These are phyloP conservation scores for Cryptosporidium meleagridis DNA, from an alignment of 169 alveolate genomes.

Conservation along the genomic window DNA sequence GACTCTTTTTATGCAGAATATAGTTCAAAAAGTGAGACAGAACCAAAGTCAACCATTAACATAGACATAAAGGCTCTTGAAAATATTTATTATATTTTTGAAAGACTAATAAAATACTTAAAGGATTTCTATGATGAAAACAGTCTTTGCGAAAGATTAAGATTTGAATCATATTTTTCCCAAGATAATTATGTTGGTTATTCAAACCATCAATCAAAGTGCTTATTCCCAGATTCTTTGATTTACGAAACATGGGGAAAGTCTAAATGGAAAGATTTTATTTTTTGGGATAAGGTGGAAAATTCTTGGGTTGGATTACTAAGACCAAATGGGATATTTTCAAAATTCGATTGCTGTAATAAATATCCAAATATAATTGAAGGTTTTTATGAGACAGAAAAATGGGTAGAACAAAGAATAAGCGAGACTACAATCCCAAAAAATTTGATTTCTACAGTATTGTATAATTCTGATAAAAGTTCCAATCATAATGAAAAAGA, in stretches of 20 bases:
- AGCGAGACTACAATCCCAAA: constrained; percentile 47
- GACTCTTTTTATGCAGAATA: constrained; percentile 62
- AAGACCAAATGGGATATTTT: constrained; percentile 50
- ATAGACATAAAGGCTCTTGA: constrained; percentile 23
- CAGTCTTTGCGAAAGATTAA: neutral
- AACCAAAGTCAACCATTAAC: neutral
- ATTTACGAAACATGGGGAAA: constrained; percentile 57
- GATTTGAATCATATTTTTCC: constrained; percentile 1
- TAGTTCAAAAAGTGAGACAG: neutral
- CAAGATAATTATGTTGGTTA: constrained; percentile 11
- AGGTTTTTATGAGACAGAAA: constrained; percentile 41
- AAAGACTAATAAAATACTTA: neutral
- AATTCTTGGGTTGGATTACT: constrained; percentile 56
- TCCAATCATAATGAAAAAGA: neutral
- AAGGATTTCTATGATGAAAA: neutral
- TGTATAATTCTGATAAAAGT: neutral
- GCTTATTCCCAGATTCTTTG: constrained; percentile 20
- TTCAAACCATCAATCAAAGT: neutral
- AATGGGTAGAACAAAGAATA: constrained; percentile 55
- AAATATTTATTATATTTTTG: constrained; percentile 31
- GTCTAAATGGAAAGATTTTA: constrained; percentile 64
- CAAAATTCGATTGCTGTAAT: neutral
- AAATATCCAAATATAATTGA: constrained; percentile 16
- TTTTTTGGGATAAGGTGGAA: constrained; percentile 32
- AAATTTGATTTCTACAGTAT: neutral